Evolutionary conservation across 1,284 basidiomycete genomes (phyloP), one percentile per base, ranked within the genome.

Genomic region (Lentinula novae-zelandiae): DNA sequence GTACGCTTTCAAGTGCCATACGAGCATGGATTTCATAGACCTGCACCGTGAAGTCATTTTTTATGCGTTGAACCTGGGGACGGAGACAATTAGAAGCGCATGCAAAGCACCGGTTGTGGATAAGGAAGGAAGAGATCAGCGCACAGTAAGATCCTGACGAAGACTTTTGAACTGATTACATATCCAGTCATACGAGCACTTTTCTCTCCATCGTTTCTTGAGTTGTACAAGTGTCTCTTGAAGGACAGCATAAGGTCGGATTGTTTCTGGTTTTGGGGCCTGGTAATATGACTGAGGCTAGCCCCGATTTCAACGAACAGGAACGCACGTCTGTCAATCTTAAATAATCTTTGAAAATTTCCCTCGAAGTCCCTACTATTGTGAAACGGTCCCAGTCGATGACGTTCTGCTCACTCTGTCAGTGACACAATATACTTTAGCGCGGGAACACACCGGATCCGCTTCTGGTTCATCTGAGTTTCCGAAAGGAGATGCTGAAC

Each of bases 11-110:
- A 31, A 98, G 78, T 49, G 97, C 97, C 78, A 99, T 97, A 33
- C 97, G 88, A 27, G 95, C 97, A 76, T 99, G 97, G 52, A 96
- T 97, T 74, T 99, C 97, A 72, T 99, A 99, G 10, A 98, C 96
- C 73, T 90, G 85, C 39, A 96, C 95, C 0, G 97, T 98, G 70
- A 99, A 98, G 60, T 97, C 93, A 69, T 98, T 99, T 80, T 98
- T 98, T 72, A 99, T 98, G 39, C 96, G 88, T 80, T 99, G 97
- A n/a, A 99, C 96, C 95, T 97, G 68, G 7, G 60, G 52, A 60
- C 8, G 52, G 62, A 58, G 49, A 33, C 58, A 66, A 55, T 60
- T 53, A 58, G 66, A 61, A 62, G 33, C 40, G 40, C 44, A 40
- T 46, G 44, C 44, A 67, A 60, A 55, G 68, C 61, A 66, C 60